These are phyloP conservation scores for Esteya vermicola DNA, from an alignment of 2,329 filamentous ascomycete genomes.

Conservation along the genomic window DNA sequence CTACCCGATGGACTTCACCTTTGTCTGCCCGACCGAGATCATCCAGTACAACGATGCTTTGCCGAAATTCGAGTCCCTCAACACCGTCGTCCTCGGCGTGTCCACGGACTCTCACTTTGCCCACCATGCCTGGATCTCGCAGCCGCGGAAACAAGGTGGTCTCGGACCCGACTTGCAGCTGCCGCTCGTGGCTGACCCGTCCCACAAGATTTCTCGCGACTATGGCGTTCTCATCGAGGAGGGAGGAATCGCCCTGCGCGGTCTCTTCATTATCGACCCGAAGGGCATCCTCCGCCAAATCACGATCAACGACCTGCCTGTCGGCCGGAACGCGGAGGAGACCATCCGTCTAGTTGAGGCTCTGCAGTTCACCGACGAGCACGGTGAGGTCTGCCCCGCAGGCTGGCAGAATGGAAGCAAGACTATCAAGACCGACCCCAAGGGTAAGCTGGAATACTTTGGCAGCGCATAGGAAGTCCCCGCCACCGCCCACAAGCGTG, in stretches of 20 bases:
- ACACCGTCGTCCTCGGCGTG: conserved; percentile 44
- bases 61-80: conserved; percentile 43
- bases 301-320: conserved; percentile 51
- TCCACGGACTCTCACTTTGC: conserved; percentile 47
- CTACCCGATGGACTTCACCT: conserved; percentile 55
- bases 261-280: conserved; percentile 53
- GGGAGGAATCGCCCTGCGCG: conserved; percentile 47
- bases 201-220: conserved; percentile 41
- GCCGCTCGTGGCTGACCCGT: conserved; percentile 48
- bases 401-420: conserved; percentile 33
- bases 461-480: conserved; percentile 19
- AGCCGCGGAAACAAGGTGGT: conserved; percentile 45
- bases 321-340: conserved; percentile 51
- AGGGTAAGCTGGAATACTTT: conserved; percentile 36
- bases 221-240: conserved; percentile 53
- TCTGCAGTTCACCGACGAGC: conserved; percentile 74
- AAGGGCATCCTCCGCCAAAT: conserved; percentile 46
- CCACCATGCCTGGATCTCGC: conserved; percentile 42
- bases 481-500: conserved; percentile 12
- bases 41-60: conserved; percentile 49
- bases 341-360: conserved; percentile 52
- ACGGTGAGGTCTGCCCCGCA: conserved; percentile 57
- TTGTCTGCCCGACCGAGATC: conserved; percentile 53
- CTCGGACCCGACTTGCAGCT: conserved; percentile 45
- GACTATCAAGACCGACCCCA: conserved; percentile 36